Conservation (phyloP, 164 flowering plant genomes). For the Akebia trifoliata region DNA sequence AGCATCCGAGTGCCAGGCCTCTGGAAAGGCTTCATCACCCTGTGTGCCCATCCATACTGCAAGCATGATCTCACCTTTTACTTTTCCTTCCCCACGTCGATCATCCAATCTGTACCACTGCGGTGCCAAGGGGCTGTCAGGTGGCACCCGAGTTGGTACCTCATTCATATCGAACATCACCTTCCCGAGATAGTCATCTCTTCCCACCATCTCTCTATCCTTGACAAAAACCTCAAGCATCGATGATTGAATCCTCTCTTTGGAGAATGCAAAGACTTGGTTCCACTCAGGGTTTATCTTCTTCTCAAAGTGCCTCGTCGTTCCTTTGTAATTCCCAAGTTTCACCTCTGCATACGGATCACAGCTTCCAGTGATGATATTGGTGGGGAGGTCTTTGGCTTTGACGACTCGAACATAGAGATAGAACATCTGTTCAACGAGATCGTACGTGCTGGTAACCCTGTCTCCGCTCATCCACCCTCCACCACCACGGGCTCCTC, state of each 20-base stretch:
- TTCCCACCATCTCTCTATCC: conserved; percentile 57
- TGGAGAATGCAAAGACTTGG: conserved; percentile 71
- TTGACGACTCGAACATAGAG: conserved; percentile 78
- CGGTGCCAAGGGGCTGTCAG: conserved; percentile 91
- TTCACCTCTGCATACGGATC: conserved; percentile 77
- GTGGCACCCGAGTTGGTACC: conserved; percentile 82
- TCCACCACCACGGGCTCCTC: conserved; percentile 45
- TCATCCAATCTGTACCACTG: conserved; percentile 85
- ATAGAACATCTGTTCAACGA: conserved; percentile 77
- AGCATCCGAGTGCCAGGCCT: conserved; percentile 87
- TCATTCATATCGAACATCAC: conserved; percentile 71
- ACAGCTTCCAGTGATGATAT: conserved; percentile 48
- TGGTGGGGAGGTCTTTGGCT: conserved; percentile 71
- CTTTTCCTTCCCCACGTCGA: conserved; percentile 46
- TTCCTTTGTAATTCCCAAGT: conserved; percentile 79
- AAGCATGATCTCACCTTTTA: conserved; percentile 73
- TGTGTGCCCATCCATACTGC: conserved; percentile 95
- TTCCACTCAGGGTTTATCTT: conserved; percentile 69
- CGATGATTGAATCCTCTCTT: conserved; percentile 64
- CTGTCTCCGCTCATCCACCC: conserved; percentile 62
- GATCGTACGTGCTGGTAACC: conserved; percentile 73
- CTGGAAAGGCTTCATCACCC: conserved; percentile 88
- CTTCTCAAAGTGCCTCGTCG: conserved; percentile 64
- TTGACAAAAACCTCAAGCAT: conserved; percentile 48
- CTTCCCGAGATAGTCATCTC: conserved; percentile 69